phyloP scores from a whole-genome alignment of 2,329 filamentous ascomycete species.

The Aureobasidium sp. region DNA sequence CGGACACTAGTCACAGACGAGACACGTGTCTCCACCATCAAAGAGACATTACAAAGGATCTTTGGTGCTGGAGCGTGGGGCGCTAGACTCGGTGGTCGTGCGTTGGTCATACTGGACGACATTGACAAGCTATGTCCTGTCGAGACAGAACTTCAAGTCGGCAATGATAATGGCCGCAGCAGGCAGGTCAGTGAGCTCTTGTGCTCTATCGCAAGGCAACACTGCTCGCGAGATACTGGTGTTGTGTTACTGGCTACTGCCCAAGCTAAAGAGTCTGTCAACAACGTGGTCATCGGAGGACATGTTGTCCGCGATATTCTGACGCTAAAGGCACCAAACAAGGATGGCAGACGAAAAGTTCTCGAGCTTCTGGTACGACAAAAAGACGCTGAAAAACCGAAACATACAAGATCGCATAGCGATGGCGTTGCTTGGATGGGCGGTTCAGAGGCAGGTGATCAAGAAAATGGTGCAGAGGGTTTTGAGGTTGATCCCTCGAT shows the following conservation, averaged over 20 bases:
- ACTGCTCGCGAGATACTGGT: constrained; percentile 70
- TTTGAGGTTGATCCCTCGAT: constrained; percentile 70
- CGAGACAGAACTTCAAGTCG: constrained; percentile 90
- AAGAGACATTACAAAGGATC: constrained; percentile 73
- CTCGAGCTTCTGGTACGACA: constrained; percentile 68
- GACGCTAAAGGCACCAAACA: constrained; percentile 82
- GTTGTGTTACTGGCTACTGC: constrained; percentile 87
- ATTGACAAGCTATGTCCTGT: constrained; percentile 86
- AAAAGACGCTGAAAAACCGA: constrained; percentile 25
- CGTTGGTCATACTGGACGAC: constrained; percentile 85
- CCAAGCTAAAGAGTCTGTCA: constrained; percentile 85
- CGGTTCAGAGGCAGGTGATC: constrained; percentile 45
- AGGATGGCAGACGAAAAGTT: constrained; percentile 77
- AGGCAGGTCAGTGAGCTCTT: constrained; percentile 87
- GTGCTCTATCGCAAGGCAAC: constrained; percentile 73
- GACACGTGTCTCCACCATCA: constrained; percentile 80
- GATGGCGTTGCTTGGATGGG: constrained; percentile 60
- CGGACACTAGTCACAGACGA: constrained; percentile 85
- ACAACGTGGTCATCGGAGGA: constrained; percentile 82
- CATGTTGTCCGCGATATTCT: constrained; percentile 91
- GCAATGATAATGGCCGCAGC: constrained; percentile 87
- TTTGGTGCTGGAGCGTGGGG: constrained; percentile 92
- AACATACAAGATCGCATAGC: not conserved
- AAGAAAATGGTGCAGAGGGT: constrained; percentile 44
- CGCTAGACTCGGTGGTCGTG: constrained; percentile 73